These are phyloP conservation scores for Blastobotrys raffinosifermentans DNA, from an alignment of 1,139 yeast genomes.

Conservation along the genomic window DNA sequence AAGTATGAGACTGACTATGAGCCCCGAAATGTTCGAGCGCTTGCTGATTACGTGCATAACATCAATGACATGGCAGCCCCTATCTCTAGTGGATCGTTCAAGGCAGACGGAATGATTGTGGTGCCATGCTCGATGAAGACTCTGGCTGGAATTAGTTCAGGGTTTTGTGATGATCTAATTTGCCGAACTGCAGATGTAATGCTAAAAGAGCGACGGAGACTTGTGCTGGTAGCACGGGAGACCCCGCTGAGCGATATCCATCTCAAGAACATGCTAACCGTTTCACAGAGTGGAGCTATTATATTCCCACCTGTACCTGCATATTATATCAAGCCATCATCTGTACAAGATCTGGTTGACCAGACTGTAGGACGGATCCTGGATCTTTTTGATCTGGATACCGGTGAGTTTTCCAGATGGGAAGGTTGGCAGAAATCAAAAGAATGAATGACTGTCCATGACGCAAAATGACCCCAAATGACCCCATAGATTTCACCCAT, in stretches of 20 bases:
- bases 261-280: constrained; percentile 2
- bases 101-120: constrained; percentile 4
- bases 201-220: constrained; percentile 4
- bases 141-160: constrained; percentile 1
- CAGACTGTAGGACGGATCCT: constrained; percentile 3
- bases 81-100: constrained; percentile 3
- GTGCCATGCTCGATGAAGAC: constrained; percentile 4
- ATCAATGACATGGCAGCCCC: constrained; percentile 4
- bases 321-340: constrained; percentile 1
- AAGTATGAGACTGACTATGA: constrained; percentile 2
- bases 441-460: background rate
- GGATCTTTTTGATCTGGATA: constrained; percentile 2
- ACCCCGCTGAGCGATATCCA: constrained; percentile 4
- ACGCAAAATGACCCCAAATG: too few species aligned
- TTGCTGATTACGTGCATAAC: constrained; percentile 3
- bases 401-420: constrained; percentile 3
- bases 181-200: constrained; percentile 5
- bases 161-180: constrained; percentile 4
- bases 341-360: constrained; percentile 3
- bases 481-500: too few species aligned
- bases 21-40: background rate
- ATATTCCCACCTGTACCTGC: constrained; percentile 5
- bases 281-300: constrained; percentile 2
- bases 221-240: constrained; percentile 3
- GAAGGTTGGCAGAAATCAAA: background rate